phyloP scores from a whole-genome alignment of 2,329 filamentous ascomycete species.

The Fusarium buharicum region DNA sequence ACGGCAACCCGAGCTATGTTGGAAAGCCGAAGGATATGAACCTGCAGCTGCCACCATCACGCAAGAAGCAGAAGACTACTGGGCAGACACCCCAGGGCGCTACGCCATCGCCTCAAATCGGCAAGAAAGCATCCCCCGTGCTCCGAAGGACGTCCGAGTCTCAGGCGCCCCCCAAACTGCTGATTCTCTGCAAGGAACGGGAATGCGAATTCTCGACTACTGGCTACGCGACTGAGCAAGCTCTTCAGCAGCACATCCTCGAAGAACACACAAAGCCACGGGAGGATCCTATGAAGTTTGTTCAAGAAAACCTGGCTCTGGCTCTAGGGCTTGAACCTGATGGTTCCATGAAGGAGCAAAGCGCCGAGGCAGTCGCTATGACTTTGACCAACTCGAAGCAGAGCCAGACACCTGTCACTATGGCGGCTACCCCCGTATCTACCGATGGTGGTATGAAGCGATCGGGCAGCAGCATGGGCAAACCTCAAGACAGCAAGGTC shows the following conservation, averaged over 20 bases:
- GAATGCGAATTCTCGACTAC: slow-evolving; percentile 63
- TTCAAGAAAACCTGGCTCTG: slow-evolving; percentile 60
- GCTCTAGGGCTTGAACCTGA: slow-evolving; percentile 64
- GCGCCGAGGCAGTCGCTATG: slow-evolving; percentile 54
- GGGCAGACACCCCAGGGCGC: slow-evolving; percentile 52
- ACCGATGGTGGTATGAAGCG: slow-evolving; percentile 63
- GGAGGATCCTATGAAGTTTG: slow-evolving; percentile 65
- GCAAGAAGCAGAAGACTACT: slow-evolving; percentile 66
- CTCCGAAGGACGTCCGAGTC: slow-evolving; percentile 48
- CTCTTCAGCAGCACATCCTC: slow-evolving; percentile 62
- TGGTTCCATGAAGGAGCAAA: slow-evolving; percentile 53
- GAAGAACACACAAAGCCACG: slow-evolving; percentile 69
- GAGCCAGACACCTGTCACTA: slow-evolving; percentile 58
- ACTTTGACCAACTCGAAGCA: slow-evolving; percentile 58
- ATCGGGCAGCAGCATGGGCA: slow-evolving; percentile 59
- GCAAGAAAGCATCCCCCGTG: slow-evolving; percentile 61
- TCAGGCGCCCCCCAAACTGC: slow-evolving; percentile 52
- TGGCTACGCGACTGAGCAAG: slow-evolving; percentile 66
- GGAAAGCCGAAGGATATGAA: slow-evolving; percentile 64
- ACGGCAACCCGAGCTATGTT: slow-evolving; percentile 68
- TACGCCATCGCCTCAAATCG: slow-evolving; percentile 60
- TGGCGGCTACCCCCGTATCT: slow-evolving; percentile 61
- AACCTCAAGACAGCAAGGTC: slow-evolving; percentile 51
- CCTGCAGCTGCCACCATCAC: slow-evolving; percentile 65
- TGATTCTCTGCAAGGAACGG: slow-evolving; percentile 62